A percentile compares a stretch with the other conserved stretches of the same genome.
phyloP scores from a whole-genome alignment of 805 yeast genomes.

The Saccharomyces mikatae region DNA sequence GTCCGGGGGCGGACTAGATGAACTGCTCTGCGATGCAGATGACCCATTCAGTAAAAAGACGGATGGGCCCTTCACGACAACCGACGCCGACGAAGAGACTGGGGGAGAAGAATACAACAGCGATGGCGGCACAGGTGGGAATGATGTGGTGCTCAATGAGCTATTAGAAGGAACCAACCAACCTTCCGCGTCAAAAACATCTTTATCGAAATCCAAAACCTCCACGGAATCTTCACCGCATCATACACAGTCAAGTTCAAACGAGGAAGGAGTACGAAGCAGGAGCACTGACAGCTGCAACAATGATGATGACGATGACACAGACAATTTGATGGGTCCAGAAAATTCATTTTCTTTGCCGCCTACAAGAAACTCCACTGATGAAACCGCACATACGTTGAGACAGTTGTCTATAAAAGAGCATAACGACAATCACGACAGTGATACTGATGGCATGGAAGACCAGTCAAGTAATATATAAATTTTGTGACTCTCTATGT shows the following conservation, averaged over 20 bases:
- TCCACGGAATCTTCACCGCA: neutral
- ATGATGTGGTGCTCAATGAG: slow-evolving; percentile 5
- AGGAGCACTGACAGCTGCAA: slow-evolving; percentile 1
- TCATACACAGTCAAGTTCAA: neutral
- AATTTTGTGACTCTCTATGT: neutral
- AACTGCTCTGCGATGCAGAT: slow-evolving; percentile 51
- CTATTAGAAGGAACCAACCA: neutral
- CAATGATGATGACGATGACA: slow-evolving; percentile 7
- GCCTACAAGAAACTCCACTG: slow-evolving; percentile 23
- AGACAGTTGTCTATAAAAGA: neutral
- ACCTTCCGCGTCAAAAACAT: neutral
- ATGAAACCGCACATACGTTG: neutral
- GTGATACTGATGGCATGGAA: neutral
- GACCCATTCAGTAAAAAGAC: slow-evolving; percentile 46
- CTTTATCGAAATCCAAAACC: neutral
- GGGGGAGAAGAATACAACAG: neutral
- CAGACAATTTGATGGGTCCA: slow-evolving; percentile 6
- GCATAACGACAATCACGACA: neutral
- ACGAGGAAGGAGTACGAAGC: neutral
- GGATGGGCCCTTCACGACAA: slow-evolving; percentile 4
- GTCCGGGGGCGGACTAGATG: slow-evolving; percentile 82
- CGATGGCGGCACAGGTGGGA: slow-evolving; percentile 13
- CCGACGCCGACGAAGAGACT: slow-evolving; percentile 7
- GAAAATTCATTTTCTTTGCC: slow-evolving; percentile 51
- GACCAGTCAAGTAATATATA: slow-evolving; percentile 4